A percentile compares a stretch with the other conserved stretches of the same genome.
phyloP scores from a whole-genome alignment of 2,329 filamentous ascomycete species.

The Septoria petroselini region DNA sequence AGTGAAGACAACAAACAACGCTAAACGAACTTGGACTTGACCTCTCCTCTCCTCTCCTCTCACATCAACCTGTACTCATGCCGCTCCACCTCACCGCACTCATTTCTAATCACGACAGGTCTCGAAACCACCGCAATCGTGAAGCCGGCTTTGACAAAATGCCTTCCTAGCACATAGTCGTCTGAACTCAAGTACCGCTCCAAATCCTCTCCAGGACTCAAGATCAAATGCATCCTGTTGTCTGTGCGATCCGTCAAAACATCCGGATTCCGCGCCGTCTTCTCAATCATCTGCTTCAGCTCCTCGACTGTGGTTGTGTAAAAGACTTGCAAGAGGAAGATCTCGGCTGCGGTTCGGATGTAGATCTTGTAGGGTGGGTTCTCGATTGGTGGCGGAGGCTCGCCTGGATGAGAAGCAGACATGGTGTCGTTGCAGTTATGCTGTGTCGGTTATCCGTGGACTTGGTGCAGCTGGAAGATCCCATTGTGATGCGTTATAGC shows the following conservation, averaged over 20 bases:
- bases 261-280: not conserved
- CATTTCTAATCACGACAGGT: not conserved
- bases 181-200: not conserved
- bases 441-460: too few relatives aligned
- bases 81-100: not conserved
- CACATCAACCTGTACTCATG: slow-evolving; percentile 1
- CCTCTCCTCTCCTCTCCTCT: too few relatives aligned
- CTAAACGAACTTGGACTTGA: too few relatives aligned
- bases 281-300: slow-evolving; percentile 4
- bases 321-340: not conserved
- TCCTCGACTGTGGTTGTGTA: not conserved
- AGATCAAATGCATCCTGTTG: slow-evolving; percentile 7
- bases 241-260: not conserved
- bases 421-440: too few relatives aligned
- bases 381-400: not conserved
- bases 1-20: too few relatives aligned
- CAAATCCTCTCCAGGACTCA: not conserved
- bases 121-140: not conserved
- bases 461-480: too few relatives aligned
- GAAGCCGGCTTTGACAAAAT: not conserved
- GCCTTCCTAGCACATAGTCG: not conserved
- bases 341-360: slow-evolving; percentile 1
- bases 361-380: not conserved
- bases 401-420: slow-evolving; percentile 4
- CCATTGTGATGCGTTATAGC: too few relatives aligned